phyloP scores from a whole-genome alignment of 2,329 filamentous ascomycete species.

The Xylaria sp. region DNA sequence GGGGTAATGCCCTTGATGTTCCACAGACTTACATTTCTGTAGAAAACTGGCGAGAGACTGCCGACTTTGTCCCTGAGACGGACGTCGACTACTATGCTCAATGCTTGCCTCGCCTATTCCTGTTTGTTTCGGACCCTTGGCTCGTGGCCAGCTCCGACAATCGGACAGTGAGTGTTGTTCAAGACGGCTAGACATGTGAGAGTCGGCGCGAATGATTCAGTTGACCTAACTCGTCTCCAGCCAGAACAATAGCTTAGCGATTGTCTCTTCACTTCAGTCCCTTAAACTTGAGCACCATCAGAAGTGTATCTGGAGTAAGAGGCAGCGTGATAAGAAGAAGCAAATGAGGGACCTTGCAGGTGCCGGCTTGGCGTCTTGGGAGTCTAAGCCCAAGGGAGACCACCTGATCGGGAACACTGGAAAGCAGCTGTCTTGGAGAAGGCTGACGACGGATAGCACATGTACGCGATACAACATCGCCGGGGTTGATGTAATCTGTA shows the following conservation, averaged over 20 bases:
- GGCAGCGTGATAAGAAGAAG: background rate
- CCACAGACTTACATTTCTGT: slow-evolving; percentile 9
- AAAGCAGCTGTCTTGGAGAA: slow-evolving; percentile 1
- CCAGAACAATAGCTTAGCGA: background rate
- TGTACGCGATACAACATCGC: slow-evolving; percentile 4
- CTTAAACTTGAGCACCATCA: background rate
- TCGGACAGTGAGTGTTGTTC: background rate
- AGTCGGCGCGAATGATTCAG: background rate
- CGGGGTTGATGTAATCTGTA: background rate
- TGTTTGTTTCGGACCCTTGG: background rate
- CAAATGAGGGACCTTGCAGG: slow-evolving; percentile 13
- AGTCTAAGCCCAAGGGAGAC: background rate
- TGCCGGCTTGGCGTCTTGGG: slow-evolving; percentile 7
- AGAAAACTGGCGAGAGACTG: background rate
- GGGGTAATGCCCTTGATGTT: slow-evolving; percentile 8
- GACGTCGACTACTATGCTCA: too few relatives aligned
- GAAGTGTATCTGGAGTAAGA: background rate
- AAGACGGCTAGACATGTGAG: background rate
- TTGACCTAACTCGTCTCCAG: background rate
- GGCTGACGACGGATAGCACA: slow-evolving; percentile 1
- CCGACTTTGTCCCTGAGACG: slow-evolving; percentile 4
- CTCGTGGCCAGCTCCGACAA: background rate
- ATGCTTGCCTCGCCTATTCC: background rate
- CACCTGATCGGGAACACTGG: background rate
- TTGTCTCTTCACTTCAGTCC: background rate